These are phyloP conservation scores for Ophiognomonia clavigignenti-juglandacearum DNA, from an alignment of 2,329 filamentous ascomycete genomes.

Conservation along the genomic window DNA sequence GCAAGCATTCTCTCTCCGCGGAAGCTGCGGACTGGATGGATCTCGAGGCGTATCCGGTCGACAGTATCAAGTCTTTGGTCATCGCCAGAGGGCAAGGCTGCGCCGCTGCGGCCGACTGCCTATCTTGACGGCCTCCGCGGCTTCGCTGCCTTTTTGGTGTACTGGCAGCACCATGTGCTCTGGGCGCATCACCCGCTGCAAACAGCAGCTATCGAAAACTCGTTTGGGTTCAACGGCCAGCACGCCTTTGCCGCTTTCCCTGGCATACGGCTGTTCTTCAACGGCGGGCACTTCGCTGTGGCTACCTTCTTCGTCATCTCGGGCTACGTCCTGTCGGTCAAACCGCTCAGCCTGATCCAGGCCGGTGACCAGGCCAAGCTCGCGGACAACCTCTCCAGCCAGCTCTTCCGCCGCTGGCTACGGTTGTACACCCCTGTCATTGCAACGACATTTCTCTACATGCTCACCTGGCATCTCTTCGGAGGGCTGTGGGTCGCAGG, in stretches of 20 bases:
- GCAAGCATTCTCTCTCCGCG: slow-evolving; percentile 22
- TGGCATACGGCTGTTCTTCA: slow-evolving; percentile 54
- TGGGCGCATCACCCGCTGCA: slow-evolving; percentile 45
- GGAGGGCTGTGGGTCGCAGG: slow-evolving; percentile 39
- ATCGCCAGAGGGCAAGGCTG: slow-evolving; percentile 7
- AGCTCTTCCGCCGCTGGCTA: slow-evolving; percentile 45
- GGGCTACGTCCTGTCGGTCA: slow-evolving; percentile 51
- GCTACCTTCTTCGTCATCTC: slow-evolving; percentile 54
- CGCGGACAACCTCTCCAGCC: slow-evolving; percentile 39
- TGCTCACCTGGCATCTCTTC: slow-evolving; percentile 49
- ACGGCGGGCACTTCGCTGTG: slow-evolving; percentile 57
- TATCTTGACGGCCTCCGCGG: slow-evolving; percentile 63
- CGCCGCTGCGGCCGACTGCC: slow-evolving; percentile 45
- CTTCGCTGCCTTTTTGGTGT: slow-evolving; percentile 63
- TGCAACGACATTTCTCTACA: slow-evolving; percentile 47
- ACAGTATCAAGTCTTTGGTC: slow-evolving; percentile 12
- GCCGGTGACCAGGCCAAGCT: slow-evolving; percentile 36
- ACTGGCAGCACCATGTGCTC: slow-evolving; percentile 55
- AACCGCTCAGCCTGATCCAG: slow-evolving; percentile 42
- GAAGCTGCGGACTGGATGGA: slow-evolving; percentile 10
- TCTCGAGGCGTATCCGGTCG: slow-evolving; percentile 10
- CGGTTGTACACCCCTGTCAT: slow-evolving; percentile 49
- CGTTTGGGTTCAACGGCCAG: slow-evolving; percentile 44
- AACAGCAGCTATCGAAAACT: slow-evolving; percentile 43
- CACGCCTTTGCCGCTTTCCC: slow-evolving; percentile 50